phyloP scores from a whole-genome alignment of 208 protist species.

The Trypanosoma platydactyli region DNA sequence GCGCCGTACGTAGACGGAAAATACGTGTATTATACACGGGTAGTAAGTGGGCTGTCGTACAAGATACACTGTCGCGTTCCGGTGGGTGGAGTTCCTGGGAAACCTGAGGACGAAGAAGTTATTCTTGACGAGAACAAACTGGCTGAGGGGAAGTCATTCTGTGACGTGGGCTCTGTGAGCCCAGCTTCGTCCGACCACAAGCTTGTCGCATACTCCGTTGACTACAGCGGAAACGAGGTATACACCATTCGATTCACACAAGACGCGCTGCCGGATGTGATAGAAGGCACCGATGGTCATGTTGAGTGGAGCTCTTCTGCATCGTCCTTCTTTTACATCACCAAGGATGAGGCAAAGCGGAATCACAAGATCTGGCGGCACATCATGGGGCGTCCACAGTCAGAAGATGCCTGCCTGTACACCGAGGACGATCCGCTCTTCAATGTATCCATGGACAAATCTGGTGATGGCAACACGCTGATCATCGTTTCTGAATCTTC shows the following conservation, averaged over 20 bases:
- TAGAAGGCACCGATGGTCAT: slow-evolving; percentile 72
- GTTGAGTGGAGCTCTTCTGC: slow-evolving; percentile 70
- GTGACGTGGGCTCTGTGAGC: slow-evolving; percentile 54
- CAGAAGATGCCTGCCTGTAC: slow-evolving; percentile 78
- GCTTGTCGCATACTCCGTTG: slow-evolving; percentile 80
- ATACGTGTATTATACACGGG: slow-evolving; percentile 84
- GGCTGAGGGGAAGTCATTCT: slow-evolving; percentile 82
- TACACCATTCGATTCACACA: slow-evolving; percentile 77
- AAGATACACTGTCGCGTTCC: slow-evolving; percentile 84
- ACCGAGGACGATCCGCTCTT: slow-evolving; percentile 79
- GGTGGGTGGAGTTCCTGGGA: slow-evolving; percentile 40
- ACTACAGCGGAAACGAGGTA: slow-evolving; percentile 83
- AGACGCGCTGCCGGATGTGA: slow-evolving; percentile 38
- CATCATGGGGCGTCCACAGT: slow-evolving; percentile 69
- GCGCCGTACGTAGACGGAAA: slow-evolving; percentile 66
- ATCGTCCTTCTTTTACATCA: slow-evolving; percentile 81
- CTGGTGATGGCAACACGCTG: slow-evolving; percentile 63
- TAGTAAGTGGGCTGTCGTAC: slow-evolving; percentile 83
- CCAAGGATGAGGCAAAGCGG: slow-evolving; percentile 75
- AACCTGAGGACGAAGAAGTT: slow-evolving; percentile 63
- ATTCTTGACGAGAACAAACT: slow-evolving; percentile 83
- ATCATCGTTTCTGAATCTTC: slow-evolving; percentile 58
- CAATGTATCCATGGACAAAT: slow-evolving; percentile 52
- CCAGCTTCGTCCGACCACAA: slow-evolving; percentile 63
- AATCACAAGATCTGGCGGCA: slow-evolving; percentile 88